Evolutionary conservation across 345 rosid species (phyloP).

Genomic region (Syzygium aromaticum): DNA sequence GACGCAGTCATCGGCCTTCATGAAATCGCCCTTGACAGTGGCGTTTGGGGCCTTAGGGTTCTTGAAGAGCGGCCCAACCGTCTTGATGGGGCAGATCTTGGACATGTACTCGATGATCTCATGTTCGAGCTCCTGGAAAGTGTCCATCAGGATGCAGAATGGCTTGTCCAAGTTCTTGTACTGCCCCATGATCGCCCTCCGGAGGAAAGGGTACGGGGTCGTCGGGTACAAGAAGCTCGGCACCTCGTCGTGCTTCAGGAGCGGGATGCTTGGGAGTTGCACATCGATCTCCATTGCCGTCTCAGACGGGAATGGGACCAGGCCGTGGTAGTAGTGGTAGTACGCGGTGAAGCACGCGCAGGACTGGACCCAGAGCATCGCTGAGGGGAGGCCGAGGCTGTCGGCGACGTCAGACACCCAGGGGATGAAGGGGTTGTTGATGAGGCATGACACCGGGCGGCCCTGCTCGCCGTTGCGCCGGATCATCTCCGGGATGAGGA

Average conservation of each 20-base stretch:
- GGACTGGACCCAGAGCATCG: conserved; percentile 88
- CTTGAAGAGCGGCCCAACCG: conserved; percentile 52
- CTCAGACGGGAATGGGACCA: conserved; percentile 48
- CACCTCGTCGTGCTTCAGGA: conserved; percentile 60
- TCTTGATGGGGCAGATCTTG: conserved; percentile 28
- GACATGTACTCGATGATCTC: conserved; percentile 63
- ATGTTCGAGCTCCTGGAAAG: conserved; percentile 60
- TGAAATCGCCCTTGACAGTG: conserved; percentile 31
- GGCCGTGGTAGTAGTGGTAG: conserved; percentile 44
- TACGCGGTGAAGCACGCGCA: conserved; percentile 63
- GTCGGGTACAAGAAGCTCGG: conserved; percentile 73
- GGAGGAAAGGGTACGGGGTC: conserved; percentile 26
- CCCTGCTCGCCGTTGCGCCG: conserved; percentile 33
- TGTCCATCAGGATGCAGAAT: conserved; percentile 61
- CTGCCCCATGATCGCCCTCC: conserved; percentile 43
- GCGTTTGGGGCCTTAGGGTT: conserved; percentile 24
- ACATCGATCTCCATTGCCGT: conserved; percentile 45
- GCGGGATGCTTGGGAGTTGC: conserved; percentile 65
- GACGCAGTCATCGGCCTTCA: conserved; percentile 46
- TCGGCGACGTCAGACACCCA: conserved; percentile 82
- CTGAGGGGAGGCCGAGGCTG: conserved; percentile 60
- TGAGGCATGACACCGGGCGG: conserved; percentile 68
- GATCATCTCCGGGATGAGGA: conserved; percentile 39
- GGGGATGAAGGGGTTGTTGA: conserved; percentile 75
- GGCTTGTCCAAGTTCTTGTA: conserved; percentile 49